Evolutionary conservation across 257 asterid genomes (phyloP), one percentile per base, ranked within the genome.

Genomic region (Cruciata laevipes): DNA sequence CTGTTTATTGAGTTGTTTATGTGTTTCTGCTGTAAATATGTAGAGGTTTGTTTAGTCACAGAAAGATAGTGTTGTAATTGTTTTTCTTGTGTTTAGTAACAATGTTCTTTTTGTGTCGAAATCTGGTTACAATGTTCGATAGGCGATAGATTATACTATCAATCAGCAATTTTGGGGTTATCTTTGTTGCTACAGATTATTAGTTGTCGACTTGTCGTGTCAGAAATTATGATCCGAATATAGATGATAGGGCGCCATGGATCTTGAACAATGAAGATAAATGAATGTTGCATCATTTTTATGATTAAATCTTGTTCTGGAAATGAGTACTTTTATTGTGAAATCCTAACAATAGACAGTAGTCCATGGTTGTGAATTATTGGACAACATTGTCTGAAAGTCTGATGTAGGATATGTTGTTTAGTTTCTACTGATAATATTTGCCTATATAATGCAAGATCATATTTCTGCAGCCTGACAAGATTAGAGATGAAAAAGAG

Each of bases 401-500:
- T 64, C 56, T 42, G 33, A 40, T 64, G 32, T 47, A 42, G 13
- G 7, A 24, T 24, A 1, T 23, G 58, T 32, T 32, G 3, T 0
- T 52, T 24, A 71, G n/a, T 20, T 17, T 52, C 31, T 53, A 31
- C 12, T 53, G 37, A 33, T 49, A 16, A 62, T 8, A 31, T 5
- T 12, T 0, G 5, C 2, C 38, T 17, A 49, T 38, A 47, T 72
- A 57, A 72, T 27, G 11, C 61, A 38, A 65, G 44, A 27, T 57
- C 25, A 65, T 1, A 30, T 24, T 12, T 18, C 64, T 61, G 56
- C 42, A 61, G 69, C 12, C 63, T 56, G n/a, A 47, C 11, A 25
- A 24, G 44, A 40, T 47, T n/a, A 67, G 58, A 14, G 73, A 66
- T 51, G 64, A 40, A 65, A 71, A 74, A 8, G 84, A 69, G 62